These are phyloP conservation scores for Dichotomocladium elegans DNA, from an alignment of 371 early-diverging fungal species.

Conservation along the genomic window DNA sequence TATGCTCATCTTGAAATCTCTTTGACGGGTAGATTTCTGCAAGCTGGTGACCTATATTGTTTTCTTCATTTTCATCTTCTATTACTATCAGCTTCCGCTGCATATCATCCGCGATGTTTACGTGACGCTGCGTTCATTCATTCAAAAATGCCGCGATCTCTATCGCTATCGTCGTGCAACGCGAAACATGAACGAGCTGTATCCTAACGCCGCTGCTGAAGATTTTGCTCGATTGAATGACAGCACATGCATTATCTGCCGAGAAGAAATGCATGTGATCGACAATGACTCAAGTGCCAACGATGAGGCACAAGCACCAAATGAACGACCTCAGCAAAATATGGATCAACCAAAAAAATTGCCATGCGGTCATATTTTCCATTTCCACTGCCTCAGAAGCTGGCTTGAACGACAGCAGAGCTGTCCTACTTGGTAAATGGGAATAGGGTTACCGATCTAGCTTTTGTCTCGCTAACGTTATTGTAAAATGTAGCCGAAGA, in stretches of 20 bases:
- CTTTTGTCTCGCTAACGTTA: background rate
- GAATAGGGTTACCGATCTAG: background rate
- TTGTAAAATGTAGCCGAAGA: constrained; percentile 37
- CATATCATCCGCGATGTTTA: constrained; percentile 96
- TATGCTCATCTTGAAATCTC: too few relatives aligned
- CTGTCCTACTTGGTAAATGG: constrained; percentile 92
- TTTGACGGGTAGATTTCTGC: constrained; percentile 66
- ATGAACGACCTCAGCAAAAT: constrained; percentile 28
- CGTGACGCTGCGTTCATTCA: constrained; percentile 85
- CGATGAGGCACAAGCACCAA: constrained; percentile 6
- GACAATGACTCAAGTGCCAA: constrained; percentile 2
- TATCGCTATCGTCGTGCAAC: constrained; percentile 91
- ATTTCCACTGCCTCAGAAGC: constrained; percentile 93
- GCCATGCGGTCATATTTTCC: constrained; percentile 97
- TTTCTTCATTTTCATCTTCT: constrained; percentile 83
- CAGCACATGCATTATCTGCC: constrained; percentile 92
- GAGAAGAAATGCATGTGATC: constrained; percentile 84
- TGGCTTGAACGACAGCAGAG: constrained; percentile 99
- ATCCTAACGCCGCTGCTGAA: constrained; percentile 82
- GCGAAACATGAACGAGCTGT: constrained; percentile 91
- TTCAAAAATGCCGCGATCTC: constrained; percentile 83
- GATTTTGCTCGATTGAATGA: constrained; percentile 80
- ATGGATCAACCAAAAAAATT: constrained; percentile 86
- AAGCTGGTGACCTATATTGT: constrained; percentile 82
- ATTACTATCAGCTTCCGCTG: constrained; percentile 81